Evolutionary conservation across 2,329 filamentous ascomycete species (phyloP).

Genomic region (Pseudogymnoascus sp.): DNA sequence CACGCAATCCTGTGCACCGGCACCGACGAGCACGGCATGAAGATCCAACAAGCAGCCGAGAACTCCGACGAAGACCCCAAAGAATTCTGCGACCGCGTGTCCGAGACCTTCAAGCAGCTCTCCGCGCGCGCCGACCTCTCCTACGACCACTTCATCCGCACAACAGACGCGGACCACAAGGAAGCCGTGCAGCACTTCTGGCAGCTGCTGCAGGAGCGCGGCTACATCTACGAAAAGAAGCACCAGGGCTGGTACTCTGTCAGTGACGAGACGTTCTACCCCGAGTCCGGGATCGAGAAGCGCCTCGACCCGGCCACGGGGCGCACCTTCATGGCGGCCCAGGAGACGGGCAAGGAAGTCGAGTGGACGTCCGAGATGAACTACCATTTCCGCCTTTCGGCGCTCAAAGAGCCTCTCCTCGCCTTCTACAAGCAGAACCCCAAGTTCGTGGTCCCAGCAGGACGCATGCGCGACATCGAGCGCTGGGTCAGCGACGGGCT

Average conservation of each 20-base stretch:
- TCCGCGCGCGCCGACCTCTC: slow-evolving; percentile 61
- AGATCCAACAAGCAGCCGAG: slow-evolving; percentile 80
- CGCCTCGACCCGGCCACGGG: slow-evolving; percentile 73
- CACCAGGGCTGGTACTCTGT: slow-evolving; percentile 97
- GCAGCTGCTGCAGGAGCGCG: slow-evolving; percentile 66
- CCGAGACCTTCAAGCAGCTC: slow-evolving; percentile 69
- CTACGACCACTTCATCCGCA: slow-evolving; percentile 85
- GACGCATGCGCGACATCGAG: slow-evolving; percentile 71
- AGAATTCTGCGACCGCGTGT: slow-evolving; percentile 80
- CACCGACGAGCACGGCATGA: slow-evolving; percentile 96
- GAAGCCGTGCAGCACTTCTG: slow-evolving; percentile 86
- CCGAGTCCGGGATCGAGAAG: slow-evolving; percentile 63
- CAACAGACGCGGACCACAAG: slow-evolving; percentile 74
- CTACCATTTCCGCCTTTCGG: slow-evolving; percentile 88
- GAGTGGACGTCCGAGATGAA: slow-evolving; percentile 92
- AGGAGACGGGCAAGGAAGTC: slow-evolving; percentile 84
- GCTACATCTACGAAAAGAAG: slow-evolving; percentile 73
- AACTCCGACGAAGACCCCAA: slow-evolving; percentile 64
- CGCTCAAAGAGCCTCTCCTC: slow-evolving; percentile 69
- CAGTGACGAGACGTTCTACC: slow-evolving; percentile 94
- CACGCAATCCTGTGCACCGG: slow-evolving; percentile 74
- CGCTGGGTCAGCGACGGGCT: slow-evolving; percentile 69
- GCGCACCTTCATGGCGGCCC: slow-evolving; percentile 70
- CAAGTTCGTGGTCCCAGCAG: slow-evolving; percentile 63
- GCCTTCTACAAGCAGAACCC: slow-evolving; percentile 73